A percentile compares a stretch with the other conserved stretches of the same genome.
phyloP scores from a whole-genome alignment of 257 asterid species.

The Ocimum tenuiflorum region DNA sequence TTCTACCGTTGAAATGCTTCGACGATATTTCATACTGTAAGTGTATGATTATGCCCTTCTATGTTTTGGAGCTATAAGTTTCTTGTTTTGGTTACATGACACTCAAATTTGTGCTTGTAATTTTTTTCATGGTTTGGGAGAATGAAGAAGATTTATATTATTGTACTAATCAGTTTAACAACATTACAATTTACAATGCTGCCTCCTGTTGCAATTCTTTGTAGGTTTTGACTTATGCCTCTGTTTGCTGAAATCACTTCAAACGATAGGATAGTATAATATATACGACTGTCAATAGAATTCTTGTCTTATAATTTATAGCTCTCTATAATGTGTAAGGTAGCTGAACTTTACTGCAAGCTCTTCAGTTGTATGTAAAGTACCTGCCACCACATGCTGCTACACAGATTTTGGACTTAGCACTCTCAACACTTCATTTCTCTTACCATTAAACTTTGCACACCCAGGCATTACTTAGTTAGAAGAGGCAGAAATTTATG shows the following conservation, averaged over 20 bases:
- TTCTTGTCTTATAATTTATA: neutral
- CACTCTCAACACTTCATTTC: neutral
- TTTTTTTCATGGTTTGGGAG: neutral
- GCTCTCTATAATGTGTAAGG: neutral
- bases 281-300: neutral
- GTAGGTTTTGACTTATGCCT: neutral
- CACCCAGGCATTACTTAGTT: neutral
- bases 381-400: neutral
- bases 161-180: neutral
- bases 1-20: constrained; percentile 74
- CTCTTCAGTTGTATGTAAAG: constrained; percentile 2
- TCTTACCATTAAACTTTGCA: neutral
- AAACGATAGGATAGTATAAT: neutral
- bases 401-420: neutral
- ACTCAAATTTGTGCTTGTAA: neutral
- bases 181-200: neutral
- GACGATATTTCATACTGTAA: constrained; percentile 71
- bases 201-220: neutral
- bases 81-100: neutral
- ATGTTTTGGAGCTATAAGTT: neutral
- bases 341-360: neutral
- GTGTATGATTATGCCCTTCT: constrained; percentile 28
- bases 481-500: neutral
- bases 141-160: neutral
- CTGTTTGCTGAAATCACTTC: constrained; percentile 4